A percentile compares a stretch with the other conserved stretches of the same genome.
phyloP scores from a whole-genome alignment of 805 yeast species.

The Metschnikowia arizonensis region DNA sequence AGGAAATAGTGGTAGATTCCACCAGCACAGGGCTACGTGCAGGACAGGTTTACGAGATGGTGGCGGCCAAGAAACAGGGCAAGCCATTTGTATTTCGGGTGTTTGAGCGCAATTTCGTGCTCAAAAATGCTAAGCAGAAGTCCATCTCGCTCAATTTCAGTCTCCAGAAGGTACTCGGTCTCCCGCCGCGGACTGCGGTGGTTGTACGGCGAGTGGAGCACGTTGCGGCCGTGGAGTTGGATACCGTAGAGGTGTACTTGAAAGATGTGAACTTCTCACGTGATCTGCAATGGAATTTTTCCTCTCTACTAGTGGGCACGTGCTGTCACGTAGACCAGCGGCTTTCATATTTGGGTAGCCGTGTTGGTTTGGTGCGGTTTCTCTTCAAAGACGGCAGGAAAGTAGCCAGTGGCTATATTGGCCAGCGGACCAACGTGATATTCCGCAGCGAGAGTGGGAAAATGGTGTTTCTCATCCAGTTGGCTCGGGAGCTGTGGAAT shows the following conservation, averaged over 20 bases:
- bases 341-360: slow-evolving; percentile 53
- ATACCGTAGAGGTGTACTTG: slow-evolving; percentile 74
- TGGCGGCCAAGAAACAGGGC: slow-evolving; percentile 3
- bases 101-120: slow-evolving; percentile 9
- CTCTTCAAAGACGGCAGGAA: slow-evolving; percentile 66
- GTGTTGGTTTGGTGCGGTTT: slow-evolving; percentile 61
- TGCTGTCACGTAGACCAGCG: slow-evolving; percentile 69
- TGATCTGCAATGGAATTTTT: slow-evolving; percentile 89
- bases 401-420: slow-evolving; percentile 71
- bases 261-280: slow-evolving; percentile 79
- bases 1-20: slow-evolving; percentile 62
- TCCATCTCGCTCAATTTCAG: slow-evolving; percentile 56
- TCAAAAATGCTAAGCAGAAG: slow-evolving; percentile 18
- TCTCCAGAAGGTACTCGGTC: slow-evolving; percentile 54
- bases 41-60: slow-evolving; percentile 71
- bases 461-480: slow-evolving; percentile 76
- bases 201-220: slow-evolving; percentile 45
- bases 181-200: slow-evolving; percentile 67
- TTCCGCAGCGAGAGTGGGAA: slow-evolving; percentile 91
- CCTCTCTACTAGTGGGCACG: slow-evolving; percentile 53
- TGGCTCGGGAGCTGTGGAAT: slow-evolving; percentile 96
- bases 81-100: slow-evolving; percentile 13
- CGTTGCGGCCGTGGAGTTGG: slow-evolving; percentile 57
- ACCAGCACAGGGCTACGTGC: slow-evolving; percentile 55
- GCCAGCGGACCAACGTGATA: slow-evolving; percentile 69